Base-by-base conservation (phyloP, 176 grass and related monocot genomes). In the Oryza longistaminata region DNA sequence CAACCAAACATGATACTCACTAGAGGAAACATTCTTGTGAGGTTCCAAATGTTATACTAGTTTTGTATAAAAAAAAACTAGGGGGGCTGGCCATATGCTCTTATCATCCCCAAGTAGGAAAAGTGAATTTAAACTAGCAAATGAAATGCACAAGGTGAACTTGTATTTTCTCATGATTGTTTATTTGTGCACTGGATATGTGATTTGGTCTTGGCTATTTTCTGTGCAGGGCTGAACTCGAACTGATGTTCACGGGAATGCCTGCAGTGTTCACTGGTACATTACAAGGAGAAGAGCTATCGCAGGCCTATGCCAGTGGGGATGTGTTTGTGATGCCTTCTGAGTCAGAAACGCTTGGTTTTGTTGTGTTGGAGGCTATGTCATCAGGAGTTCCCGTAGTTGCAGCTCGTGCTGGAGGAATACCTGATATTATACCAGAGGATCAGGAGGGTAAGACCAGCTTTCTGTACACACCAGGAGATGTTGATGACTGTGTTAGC, bases 281-380 rank as follows among this genome's bases (percentile, higher is more conserved):
- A 7, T 75, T 94, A n/a, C 93, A 90, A 61, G 93, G 93, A 2
- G 90, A 94, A 78, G 93, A 90, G 66, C 71, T 94, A 29, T 94
- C 93, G 14, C 82, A 90, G 74, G 93, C 93, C 21, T 94, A 94
- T 74, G 90, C 93, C 37, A 92, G 93, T 40, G 90, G 93, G 26
- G 90, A 94, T 83, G 82, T 94, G 16, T 92, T 94, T 70, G 85
- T 90, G 87, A 94, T 94, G 93, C 90, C 93, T 65, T 92, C 87
- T 0, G 93, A 94, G 21, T 92, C 90, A 31, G 93, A 94, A 82
- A 94, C 93, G 2, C 93, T 94, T 6, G 93, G 93, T 1, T 87
- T 92, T 77, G 88, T 94, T 46, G 93, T 92, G 22, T 66, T 92
- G 66, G 93, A 94, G 90, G 85, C 93, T 17, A 94, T 94, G 90